Percentiles rank a stretch among this genome's conserved stretches.
Conservation (phyloP, 2,329 filamentous ascomycete genomes). For the Trichocomaceae sp. region DNA sequence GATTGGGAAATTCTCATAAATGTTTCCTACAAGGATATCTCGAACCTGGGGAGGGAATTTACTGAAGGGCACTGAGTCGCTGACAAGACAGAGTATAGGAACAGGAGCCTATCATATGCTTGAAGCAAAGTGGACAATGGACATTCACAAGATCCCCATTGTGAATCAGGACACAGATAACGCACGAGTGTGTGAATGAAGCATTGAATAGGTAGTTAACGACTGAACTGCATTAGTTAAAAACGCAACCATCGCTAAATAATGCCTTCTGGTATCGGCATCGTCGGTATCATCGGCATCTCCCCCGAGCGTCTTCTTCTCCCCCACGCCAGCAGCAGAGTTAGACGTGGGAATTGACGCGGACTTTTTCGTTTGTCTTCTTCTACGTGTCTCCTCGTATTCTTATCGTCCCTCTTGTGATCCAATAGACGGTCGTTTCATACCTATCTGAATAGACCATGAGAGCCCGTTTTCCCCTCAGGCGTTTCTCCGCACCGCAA, state of each 20-base stretch:
- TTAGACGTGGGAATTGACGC: not conserved
- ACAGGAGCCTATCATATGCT: too few species aligned
- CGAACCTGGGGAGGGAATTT: not conserved
- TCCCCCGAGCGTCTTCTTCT: constrained; percentile 19
- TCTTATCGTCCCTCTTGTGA: not conserved
- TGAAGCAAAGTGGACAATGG: too few species aligned
- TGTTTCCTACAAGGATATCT: not conserved
- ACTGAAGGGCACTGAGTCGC: too few species aligned
- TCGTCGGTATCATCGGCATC: not conserved
- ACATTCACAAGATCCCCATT: too few species aligned
- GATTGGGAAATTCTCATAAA: not conserved
- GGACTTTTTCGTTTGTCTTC: not conserved
- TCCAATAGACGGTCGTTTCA: not conserved
- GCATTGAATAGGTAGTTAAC: too few species aligned
- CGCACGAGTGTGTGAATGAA: too few species aligned
- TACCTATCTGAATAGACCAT: not conserved
- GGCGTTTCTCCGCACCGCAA: constrained; percentile 6
- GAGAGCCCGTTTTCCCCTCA: constrained; percentile 5
- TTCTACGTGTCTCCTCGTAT: not conserved
- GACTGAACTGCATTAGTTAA: too few species aligned
- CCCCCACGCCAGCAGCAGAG: not conserved
- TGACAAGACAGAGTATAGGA: too few species aligned
- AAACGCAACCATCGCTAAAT: too few species aligned
- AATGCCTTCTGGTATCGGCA: not conserved
- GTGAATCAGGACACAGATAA: too few species aligned